Evolutionary conservation across 768 basidiomycete species (phyloP).

Genomic region (Lactifluus subvellereus): DNA sequence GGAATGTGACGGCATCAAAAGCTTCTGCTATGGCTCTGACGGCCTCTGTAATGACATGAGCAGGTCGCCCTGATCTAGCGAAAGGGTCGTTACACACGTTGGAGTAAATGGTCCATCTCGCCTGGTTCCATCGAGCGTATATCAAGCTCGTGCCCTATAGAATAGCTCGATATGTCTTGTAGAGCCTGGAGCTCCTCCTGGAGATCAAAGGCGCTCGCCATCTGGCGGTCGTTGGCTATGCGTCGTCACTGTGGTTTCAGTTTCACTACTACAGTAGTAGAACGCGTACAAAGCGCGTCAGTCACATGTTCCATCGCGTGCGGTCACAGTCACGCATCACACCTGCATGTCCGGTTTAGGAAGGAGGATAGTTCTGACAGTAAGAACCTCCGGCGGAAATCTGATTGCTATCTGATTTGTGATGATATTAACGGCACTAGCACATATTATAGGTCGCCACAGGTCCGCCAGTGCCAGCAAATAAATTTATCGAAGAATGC

Average conservation of each 20-base stretch:
- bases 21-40: conserved; percentile 76
- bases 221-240: conserved; percentile 7
- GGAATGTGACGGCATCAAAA: conserved; percentile 63
- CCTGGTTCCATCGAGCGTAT: conserved; percentile 47
- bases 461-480: too few species aligned
- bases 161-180: conserved; percentile 53
- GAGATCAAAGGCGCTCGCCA: conserved; percentile 53
- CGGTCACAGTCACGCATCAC: conserved; percentile 1
- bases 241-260: neutral
- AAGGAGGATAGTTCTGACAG: too few species aligned
- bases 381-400: too few species aligned
- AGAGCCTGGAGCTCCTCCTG: conserved; percentile 71
- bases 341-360: too few species aligned
- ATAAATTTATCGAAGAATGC: too few species aligned
- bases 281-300: conserved; percentile 13
- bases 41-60: conserved; percentile 44
- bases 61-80: neutral
- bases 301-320: conserved; percentile 11
- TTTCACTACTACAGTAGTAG: neutral
- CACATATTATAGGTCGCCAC: too few species aligned
- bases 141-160: conserved; percentile 66
- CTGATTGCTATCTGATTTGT: too few species aligned
- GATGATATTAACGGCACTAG: too few species aligned
- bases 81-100: conserved; percentile 39
- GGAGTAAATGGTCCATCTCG: conserved; percentile 43